Evolutionary conservation across 805 yeast species (phyloP), one percentile per base, ranked within the genome.

Genomic region (Danielia reshetovae): DNA sequence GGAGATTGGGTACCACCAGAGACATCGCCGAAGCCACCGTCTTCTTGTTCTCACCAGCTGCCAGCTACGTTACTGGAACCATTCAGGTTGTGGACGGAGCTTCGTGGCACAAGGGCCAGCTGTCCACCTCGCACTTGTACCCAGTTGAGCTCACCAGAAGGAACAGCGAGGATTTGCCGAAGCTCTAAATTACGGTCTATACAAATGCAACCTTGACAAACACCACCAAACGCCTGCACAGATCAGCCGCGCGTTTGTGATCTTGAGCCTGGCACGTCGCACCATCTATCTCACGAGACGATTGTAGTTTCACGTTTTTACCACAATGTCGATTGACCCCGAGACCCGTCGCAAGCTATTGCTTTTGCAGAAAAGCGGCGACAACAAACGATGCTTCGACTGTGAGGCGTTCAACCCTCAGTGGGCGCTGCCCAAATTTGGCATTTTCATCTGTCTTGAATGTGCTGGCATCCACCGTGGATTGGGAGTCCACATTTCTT

Each of bases 371-470:
- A 87, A 87, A 56, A 68, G 70, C 30, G 95, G 90, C 18, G 81
- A 70, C 10, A 87, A 88, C 68, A 87, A 83, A 65, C 81, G 77
- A 59, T 93, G 98, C 62, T 83, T 87, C 59, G 98, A 93, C 59
- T 93, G 98, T 62, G 72, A 68, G 24, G 95, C 97, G 1, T 96
- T 95, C 39, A 90, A 89, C 57, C 98, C 98, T 7, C 98, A 93
- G 60, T 93, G 98, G 98, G 97, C 97, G 2, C 87, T 96, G 10
- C 97, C 97, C 24, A 93, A 93, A 61, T 88, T 90, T 63, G 98
- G 98, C 40, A 85, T 93, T 41, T 93, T 89, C 62, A 90, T 93
- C 55, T 93, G 98, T 62, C 74, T 93, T 26, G 99, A 93, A 58
- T 93, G 98, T 68, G 98, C 98, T 13, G 99, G 99, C 29, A 70